Evolutionary conservation across 345 rosid genomes (phyloP).

Genomic region (Eucalyptus regnans): DNA sequence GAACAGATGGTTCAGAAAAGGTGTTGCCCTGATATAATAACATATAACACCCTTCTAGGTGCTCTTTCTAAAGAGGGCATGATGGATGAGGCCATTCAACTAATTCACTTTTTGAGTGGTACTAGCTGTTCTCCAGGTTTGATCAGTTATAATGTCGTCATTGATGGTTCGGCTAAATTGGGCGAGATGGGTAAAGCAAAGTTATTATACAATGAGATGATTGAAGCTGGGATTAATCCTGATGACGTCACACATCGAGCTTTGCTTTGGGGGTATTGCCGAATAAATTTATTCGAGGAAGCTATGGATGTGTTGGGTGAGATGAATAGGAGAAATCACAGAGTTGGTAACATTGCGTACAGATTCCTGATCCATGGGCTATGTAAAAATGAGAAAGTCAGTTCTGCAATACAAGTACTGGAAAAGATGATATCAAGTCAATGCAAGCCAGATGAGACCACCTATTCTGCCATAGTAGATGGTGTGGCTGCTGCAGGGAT

Average conservation of each 20-base stretch:
- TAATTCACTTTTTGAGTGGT: conserved; percentile 29
- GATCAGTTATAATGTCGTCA: conserved; percentile 65
- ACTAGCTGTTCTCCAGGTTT: conserved; percentile 43
- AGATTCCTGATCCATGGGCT: conserved; percentile 38
- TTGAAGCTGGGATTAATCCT: conserved; percentile 36
- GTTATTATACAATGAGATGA: conserved; percentile 40
- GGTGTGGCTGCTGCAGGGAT: conserved; percentile 54
- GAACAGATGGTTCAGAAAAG: conserved; percentile 41
- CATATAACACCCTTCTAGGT: conserved; percentile 62
- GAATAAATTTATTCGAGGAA: conserved; percentile 30
- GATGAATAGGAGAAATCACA: conserved; percentile 37
- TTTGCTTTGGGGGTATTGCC: conserved; percentile 59
- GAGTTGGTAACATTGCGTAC: conserved; percentile 35
- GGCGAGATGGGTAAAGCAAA: conserved; percentile 44
- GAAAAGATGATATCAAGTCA: conserved; percentile 53
- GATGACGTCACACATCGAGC: conserved; percentile 71
- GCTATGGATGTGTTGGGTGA: conserved; percentile 44
- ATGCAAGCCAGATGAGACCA: conserved; percentile 34
- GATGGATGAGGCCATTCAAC: conserved; percentile 50
- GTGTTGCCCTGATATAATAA: conserved; percentile 57
- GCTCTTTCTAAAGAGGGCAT: conserved; percentile 63
- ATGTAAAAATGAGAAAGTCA: conserved; percentile 46
- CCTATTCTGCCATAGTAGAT: conserved; percentile 26
- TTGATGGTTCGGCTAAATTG: conserved; percentile 53
- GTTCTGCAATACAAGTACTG: conserved; percentile 53